A percentile compares a stretch with the other conserved stretches of the same genome.
Conservation (phyloP, 495 filamentous ascomycete genomes). For the Tuber umbilicatum region DNA sequence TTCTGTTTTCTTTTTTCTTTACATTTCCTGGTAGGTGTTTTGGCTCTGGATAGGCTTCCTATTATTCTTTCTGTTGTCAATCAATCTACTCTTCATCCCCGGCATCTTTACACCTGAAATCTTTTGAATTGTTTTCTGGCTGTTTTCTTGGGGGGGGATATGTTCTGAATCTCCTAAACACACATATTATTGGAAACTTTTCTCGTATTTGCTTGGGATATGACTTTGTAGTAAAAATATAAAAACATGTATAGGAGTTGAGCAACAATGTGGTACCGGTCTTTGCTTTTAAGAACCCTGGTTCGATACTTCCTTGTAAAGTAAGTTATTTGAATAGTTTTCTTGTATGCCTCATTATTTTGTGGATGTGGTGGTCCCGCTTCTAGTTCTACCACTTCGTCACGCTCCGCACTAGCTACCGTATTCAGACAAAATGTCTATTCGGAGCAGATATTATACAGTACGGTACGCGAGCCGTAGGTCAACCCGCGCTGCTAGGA, state of each 20-base stretch:
- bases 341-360: neutral
- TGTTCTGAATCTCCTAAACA: neutral
- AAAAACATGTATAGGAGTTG: neutral
- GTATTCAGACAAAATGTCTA: neutral
- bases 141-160: neutral
- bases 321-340: neutral
- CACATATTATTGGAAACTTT: neutral
- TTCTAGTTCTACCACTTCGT: neutral
- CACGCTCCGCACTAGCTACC: neutral
- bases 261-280: neutral
- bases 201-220: neutral
- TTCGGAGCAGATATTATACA: neutral
- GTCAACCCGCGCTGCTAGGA: neutral
- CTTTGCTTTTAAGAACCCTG: neutral
- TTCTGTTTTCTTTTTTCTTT: neutral
- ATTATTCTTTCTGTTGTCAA: neutral
- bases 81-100: neutral
- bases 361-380: neutral
- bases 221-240: neutral
- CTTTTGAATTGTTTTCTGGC: neutral
- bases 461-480: neutral
- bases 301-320: neutral
- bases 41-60: neutral
- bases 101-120: neutral
- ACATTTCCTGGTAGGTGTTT: conserved; percentile 15